A percentile compares a stretch with the other conserved stretches of the same genome.
phyloP scores from a whole-genome alignment of 2,329 filamentous ascomycete species.

The Ophiostoma novo-ulmi region DNA sequence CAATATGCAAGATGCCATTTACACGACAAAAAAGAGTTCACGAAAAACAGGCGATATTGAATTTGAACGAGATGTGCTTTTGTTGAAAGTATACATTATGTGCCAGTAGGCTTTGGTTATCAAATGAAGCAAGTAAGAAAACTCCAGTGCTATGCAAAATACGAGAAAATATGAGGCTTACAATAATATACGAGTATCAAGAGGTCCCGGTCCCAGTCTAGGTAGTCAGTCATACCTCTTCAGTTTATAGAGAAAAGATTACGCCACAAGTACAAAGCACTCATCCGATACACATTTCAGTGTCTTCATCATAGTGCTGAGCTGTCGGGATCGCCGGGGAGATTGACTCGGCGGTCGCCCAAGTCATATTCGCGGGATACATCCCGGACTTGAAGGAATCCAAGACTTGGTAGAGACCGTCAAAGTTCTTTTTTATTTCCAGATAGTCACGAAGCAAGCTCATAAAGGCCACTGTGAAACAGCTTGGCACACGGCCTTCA shows the following conservation, averaged over 20 bases:
- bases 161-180: neutral
- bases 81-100: neutral
- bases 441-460: constrained; percentile 12
- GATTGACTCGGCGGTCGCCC: neutral
- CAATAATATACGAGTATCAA: neutral
- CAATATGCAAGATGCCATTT: neutral
- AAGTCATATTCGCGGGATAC: neutral
- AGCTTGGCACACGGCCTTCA: constrained; percentile 20
- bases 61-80: neutral
- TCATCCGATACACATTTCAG: neutral
- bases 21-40: neutral
- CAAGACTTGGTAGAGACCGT: neutral
- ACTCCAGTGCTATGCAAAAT: neutral
- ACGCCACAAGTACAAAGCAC: neutral
- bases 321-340: neutral
- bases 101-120: neutral
- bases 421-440: neutral
- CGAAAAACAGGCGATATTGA: neutral
- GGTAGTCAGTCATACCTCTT: neutral
- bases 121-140: neutral
- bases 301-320: neutral
- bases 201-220: neutral
- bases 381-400: neutral
- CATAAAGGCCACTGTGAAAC: constrained; percentile 19
- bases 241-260: too few relatives aligned